A percentile compares a stretch with the other conserved stretches of the same genome.
phyloP scores from a whole-genome alignment of 495 filamentous ascomycete species.

The Penicillium turbatum region DNA sequence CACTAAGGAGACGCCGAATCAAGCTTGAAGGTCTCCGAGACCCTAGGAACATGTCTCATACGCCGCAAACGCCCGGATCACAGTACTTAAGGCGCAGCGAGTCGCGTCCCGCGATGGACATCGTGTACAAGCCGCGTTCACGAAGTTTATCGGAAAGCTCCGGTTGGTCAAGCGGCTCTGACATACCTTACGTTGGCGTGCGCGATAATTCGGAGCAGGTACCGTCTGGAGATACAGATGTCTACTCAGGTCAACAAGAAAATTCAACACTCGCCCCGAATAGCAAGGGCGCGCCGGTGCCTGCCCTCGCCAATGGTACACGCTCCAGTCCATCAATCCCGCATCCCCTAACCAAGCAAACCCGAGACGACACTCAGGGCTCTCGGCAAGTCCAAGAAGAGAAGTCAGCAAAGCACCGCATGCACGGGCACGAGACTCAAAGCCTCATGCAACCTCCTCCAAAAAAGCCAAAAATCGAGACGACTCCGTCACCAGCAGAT shows the following conservation, averaged over 20 bases:
- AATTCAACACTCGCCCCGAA: not conserved
- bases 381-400: not conserved
- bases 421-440: too few species aligned
- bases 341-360: not conserved
- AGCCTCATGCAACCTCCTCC: not conserved
- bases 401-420: not conserved
- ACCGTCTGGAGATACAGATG: not conserved
- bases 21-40: not conserved
- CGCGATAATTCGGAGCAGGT: not conserved
- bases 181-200: not conserved
- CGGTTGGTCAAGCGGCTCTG: not conserved
- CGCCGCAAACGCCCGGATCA: not conserved
- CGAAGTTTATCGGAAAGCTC: not conserved
- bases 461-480: not conserved
- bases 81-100: not conserved
- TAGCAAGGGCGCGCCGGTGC: not conserved
- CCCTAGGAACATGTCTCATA: not conserved
- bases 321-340: not conserved
- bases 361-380: not conserved
- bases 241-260: not conserved
- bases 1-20: slow-evolving; percentile 2
- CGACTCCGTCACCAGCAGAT: not conserved
- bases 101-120: not conserved
- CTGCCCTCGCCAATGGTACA: not conserved
- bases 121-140: not conserved